These are phyloP conservation scores for Pinus albicaulis DNA, from an alignment of 75 land plant species.

Conservation along the genomic window DNA sequence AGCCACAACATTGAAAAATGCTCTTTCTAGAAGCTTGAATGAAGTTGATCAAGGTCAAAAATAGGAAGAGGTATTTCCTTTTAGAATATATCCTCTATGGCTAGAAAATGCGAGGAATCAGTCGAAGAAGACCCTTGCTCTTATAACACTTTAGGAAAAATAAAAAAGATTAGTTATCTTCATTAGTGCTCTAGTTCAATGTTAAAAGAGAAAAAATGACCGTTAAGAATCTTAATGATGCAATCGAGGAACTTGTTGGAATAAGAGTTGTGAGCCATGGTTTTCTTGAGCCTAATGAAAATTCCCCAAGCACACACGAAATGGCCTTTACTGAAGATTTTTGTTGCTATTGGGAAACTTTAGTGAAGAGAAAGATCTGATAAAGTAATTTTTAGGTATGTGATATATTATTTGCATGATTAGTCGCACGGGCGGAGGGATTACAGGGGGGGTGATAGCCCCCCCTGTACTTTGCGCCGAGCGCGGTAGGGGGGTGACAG, in stretches of 20 bases:
- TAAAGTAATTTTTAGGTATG: too few species aligned
- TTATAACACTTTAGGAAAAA: slow-evolving; percentile 35
- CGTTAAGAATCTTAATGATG: neutral
- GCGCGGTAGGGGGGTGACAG: too few species aligned
- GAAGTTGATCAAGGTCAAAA: neutral
- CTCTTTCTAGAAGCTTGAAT: neutral
- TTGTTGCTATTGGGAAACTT: neutral
- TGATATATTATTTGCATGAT: too few species aligned
- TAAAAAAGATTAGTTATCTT: slow-evolving; percentile 22
- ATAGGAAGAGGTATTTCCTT: slow-evolving; percentile 5
- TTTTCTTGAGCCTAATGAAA: neutral
- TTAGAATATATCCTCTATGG: slow-evolving; percentile 19
- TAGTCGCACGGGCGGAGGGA: too few species aligned
- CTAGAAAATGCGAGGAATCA: slow-evolving; percentile 7
- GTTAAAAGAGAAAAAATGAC: neutral
- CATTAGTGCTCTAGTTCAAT: slow-evolving; percentile 31
- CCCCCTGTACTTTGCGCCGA: too few species aligned
- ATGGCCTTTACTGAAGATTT: neutral
- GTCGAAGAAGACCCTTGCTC: slow-evolving; percentile 17
- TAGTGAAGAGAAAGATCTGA: slow-evolving; percentile 3
- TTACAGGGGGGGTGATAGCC: too few species aligned
- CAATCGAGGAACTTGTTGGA: neutral
- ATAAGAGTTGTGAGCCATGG: slow-evolving; percentile 19
- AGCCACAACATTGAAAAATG: neutral
- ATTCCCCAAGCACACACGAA: neutral